A percentile compares a stretch with the other conserved stretches of the same genome.
Evolutionary conservation across 2,329 filamentous ascomycete genomes (phyloP).

Genomic region (Hirsutella thompsonii): DNA sequence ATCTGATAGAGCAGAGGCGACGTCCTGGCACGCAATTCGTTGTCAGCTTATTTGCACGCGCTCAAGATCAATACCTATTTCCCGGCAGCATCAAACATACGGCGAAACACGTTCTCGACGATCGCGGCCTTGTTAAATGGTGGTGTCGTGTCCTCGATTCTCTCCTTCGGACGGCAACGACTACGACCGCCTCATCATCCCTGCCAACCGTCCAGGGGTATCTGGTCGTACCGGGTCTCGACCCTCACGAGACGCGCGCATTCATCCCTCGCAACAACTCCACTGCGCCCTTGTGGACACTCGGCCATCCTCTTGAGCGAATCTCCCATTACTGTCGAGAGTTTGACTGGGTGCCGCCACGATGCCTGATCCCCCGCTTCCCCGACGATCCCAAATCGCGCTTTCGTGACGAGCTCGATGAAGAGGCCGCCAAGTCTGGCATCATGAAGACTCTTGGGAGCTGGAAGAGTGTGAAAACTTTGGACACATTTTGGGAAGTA

Average conservation of each 20-base stretch:
- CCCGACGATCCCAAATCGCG: constrained; percentile 92
- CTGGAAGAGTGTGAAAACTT: constrained; percentile 72
- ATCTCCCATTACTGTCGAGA: constrained; percentile 51
- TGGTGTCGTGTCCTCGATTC: constrained; percentile 85
- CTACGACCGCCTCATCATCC: constrained; percentile 10
- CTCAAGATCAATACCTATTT: constrained; percentile 90
- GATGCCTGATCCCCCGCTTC: constrained; percentile 79
- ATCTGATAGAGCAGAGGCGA: constrained; percentile 55
- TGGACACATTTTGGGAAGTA: constrained; percentile 97
- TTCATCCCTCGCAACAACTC: constrained; percentile 49
- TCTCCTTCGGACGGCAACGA: constrained; percentile 41
- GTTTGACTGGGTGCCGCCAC: constrained; percentile 51
- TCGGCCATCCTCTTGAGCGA: constrained; percentile 56
- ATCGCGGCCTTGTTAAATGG: constrained; percentile 84
- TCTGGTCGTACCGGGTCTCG: constrained; percentile 76
- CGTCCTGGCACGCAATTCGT: constrained; percentile 56
- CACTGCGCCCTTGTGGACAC: constrained; percentile 46
- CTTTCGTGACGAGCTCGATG: constrained; percentile 79
- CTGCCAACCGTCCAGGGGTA: constrained; percentile 56
- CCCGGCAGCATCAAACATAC: constrained; percentile 77
- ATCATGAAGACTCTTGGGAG: constrained; percentile 44
- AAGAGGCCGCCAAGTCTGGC: constrained; percentile 53
- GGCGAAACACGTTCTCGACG: constrained; percentile 83
- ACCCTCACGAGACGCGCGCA: constrained; percentile 64
- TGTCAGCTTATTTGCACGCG: constrained; percentile 80